These are phyloP conservation scores for Lachancea fermentati DNA, from an alignment of 805 yeast species.

Conservation along the genomic window DNA sequence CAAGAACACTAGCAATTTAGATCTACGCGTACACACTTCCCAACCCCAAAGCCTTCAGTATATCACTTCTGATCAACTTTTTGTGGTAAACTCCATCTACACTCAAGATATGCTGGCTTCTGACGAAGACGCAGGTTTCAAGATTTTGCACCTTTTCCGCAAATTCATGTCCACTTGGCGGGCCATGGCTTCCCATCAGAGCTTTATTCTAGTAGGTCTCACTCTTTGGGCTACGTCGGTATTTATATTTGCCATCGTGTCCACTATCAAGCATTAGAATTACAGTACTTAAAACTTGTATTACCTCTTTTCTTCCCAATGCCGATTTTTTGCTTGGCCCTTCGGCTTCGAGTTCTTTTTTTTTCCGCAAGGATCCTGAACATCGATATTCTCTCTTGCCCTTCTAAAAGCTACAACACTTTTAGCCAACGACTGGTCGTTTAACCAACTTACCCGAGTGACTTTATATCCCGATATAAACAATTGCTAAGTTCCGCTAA, in stretches of 20 bases:
- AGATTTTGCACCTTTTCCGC: conserved; percentile 11
- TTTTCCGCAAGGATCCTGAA: not conserved
- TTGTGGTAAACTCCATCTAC: conserved; percentile 10
- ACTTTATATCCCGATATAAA: too few relatives aligned
- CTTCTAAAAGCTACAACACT: too few relatives aligned
- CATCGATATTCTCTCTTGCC: not conserved
- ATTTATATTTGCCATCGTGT: conserved; percentile 7
- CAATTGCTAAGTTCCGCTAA: too few relatives aligned
- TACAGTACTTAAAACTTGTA: too few relatives aligned
- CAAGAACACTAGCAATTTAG: not conserved
- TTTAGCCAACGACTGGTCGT: too few relatives aligned
- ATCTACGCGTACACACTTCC: conserved; percentile 4
- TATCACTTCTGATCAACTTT: conserved; percentile 8
- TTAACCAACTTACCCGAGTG: too few relatives aligned
- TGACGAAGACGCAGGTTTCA: conserved; percentile 6
- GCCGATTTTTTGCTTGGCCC: too few relatives aligned
- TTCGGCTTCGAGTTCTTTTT: conserved; percentile 1
- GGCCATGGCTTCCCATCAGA: conserved; percentile 7
- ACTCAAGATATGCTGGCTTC: conserved; percentile 6
- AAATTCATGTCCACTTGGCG: conserved; percentile 12
- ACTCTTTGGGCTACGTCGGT: conserved; percentile 10
- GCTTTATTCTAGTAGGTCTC: conserved; percentile 8
- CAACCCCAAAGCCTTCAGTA: conserved; percentile 8
- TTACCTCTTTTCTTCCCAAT: too few relatives aligned
- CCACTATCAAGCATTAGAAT: conserved; percentile 11